phyloP scores from a whole-genome alignment of 768 basidiomycete species.

The Tephrocybe sp. region DNA sequence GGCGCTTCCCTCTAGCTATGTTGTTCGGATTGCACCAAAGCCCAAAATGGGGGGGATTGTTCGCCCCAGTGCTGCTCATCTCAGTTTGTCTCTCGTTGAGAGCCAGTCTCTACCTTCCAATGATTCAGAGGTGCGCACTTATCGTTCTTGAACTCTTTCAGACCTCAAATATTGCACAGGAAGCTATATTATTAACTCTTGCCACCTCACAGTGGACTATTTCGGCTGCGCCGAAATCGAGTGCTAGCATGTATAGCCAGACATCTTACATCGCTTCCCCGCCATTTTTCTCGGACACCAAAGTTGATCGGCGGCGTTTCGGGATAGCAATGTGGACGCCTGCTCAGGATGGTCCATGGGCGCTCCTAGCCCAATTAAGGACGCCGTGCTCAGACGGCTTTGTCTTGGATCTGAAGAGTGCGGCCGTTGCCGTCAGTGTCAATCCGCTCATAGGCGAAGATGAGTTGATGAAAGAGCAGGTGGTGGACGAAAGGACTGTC shows the following conservation, averaged over 20 bases:
- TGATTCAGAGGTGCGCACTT: conserved; percentile 1
- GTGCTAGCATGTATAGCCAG: conserved; percentile 23
- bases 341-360: conserved; percentile 17
- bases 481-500: not conserved
- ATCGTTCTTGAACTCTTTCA: not conserved
- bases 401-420: conserved; percentile 6
- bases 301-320: conserved; percentile 21
- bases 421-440: not conserved
- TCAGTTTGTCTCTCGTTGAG: conserved; percentile 14
- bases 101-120: conserved; percentile 5
- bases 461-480: not conserved
- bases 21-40: not conserved
- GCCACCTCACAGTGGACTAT: conserved; percentile 17
- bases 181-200: conserved; percentile 7
- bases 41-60: conserved; percentile 5
- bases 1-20: conserved; percentile 9
- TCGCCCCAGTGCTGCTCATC: conserved; percentile 13
- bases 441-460: conserved; percentile 3
- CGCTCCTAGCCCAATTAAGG: not conserved
- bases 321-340: conserved; percentile 21
- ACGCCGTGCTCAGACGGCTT: conserved; percentile 8
- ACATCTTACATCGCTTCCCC: conserved; percentile 17
- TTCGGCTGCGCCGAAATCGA: conserved; percentile 18
- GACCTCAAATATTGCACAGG: not conserved
- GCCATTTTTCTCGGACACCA: conserved; percentile 13